These are phyloP conservation scores for Chlorociboria aeruginascens DNA, from an alignment of 495 filamentous ascomycete species.

Conservation along the genomic window DNA sequence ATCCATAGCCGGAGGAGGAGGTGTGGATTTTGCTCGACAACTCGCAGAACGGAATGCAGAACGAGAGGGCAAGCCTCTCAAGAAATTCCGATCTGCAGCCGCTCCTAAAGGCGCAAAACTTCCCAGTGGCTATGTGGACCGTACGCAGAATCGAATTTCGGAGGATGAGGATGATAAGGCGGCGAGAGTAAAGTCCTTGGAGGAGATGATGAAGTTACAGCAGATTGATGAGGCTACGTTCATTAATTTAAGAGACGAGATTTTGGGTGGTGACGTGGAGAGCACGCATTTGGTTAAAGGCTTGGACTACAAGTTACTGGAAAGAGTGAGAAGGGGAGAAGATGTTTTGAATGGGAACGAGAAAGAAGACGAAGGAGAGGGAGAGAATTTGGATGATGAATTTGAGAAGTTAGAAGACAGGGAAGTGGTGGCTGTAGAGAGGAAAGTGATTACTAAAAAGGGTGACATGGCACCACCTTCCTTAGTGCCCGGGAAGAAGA, in stretches of 20 bases:
- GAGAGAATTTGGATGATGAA: constrained; percentile 57
- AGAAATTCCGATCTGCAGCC: constrained; percentile 65
- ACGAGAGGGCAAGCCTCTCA: constrained; percentile 30
- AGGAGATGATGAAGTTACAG: constrained; percentile 57
- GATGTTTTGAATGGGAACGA: constrained; percentile 8
- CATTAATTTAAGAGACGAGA: constrained; percentile 40
- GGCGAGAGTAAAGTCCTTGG: constrained; percentile 58
- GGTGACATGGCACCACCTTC: constrained; percentile 59
- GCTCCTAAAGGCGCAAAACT: constrained; percentile 78
- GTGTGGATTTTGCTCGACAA: constrained; percentile 70
- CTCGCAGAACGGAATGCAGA: constrained; percentile 57
- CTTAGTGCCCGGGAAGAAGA: constrained; percentile 45
- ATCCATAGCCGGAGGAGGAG: constrained; percentile 35
- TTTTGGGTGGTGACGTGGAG: constrained; percentile 67
- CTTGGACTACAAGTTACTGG: constrained; percentile 71
- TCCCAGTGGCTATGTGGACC: constrained; percentile 72
- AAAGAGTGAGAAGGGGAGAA: constrained; percentile 60
- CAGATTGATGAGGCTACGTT: constrained; percentile 1
- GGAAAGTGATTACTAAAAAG: constrained; percentile 57
- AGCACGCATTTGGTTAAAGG: constrained; percentile 87
- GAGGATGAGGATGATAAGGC: constrained; percentile 35
- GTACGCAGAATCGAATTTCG: constrained; percentile 41
- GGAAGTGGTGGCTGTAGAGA: constrained; percentile 43
- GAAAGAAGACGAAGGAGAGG: constrained; percentile 20
- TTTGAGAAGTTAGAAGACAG: constrained; percentile 62